phyloP scores from a whole-genome alignment of 2,329 filamentous ascomycete species.

The Aspergillus ustus region DNA sequence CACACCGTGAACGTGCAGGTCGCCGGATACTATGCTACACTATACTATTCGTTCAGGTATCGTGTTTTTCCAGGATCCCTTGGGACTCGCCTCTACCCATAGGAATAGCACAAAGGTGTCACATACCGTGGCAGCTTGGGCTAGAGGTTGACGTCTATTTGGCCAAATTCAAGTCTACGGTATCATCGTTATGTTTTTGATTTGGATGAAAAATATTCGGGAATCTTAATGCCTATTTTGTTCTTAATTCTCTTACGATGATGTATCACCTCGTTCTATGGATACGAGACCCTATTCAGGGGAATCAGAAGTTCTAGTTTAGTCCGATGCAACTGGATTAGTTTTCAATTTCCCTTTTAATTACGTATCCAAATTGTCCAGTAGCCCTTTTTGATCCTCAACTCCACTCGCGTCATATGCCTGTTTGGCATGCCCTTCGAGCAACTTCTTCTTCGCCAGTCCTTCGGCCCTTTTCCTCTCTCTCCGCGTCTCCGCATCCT shows the following conservation, averaged over 20 bases:
- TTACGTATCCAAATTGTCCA: slow-evolving; percentile 3
- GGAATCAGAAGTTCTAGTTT: background rate
- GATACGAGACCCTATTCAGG: background rate
- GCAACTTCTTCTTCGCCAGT: slow-evolving; percentile 37
- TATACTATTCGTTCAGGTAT: background rate
- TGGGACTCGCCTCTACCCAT: slow-evolving; percentile 3
- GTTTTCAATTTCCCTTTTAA: background rate
- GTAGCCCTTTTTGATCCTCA: slow-evolving; percentile 6
- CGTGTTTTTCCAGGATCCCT: slow-evolving; percentile 2
- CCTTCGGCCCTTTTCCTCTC: slow-evolving; percentile 50
- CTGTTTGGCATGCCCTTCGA: slow-evolving; percentile 24
- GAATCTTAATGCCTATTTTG: background rate
- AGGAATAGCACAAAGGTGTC: background rate
- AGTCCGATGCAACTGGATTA: background rate
- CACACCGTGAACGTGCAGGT: background rate
- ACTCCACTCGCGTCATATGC: background rate
- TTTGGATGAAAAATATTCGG: slow-evolving; percentile 9
- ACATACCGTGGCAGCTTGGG: background rate
- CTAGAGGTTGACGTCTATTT: slow-evolving; percentile 6
- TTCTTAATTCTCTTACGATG: background rate
- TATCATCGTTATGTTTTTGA: slow-evolving; percentile 15
- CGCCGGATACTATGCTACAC: background rate
- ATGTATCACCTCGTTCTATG: background rate
- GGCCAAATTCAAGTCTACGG: slow-evolving; percentile 7
- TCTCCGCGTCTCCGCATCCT: slow-evolving; percentile 42